Base-by-base conservation (phyloP, 2,329 filamentous ascomycete species). In the Ophiostoma populinum region DNA sequence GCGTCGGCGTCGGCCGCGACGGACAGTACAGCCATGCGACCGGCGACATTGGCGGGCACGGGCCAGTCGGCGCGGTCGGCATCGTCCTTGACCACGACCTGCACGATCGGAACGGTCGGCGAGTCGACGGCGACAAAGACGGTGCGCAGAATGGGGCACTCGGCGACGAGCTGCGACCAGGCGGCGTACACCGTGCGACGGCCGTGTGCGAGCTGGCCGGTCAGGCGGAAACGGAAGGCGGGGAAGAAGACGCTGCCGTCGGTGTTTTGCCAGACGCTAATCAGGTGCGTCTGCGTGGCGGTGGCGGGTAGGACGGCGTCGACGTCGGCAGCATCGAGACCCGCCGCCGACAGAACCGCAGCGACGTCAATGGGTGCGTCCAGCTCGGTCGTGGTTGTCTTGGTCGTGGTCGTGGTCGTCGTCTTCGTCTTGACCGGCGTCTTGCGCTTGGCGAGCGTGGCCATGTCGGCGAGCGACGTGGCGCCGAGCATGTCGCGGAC, bases 241-340 rank as follows among this genome's bases (percentile, higher is more conserved):
- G 82, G 72, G 47, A 77, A 83, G 54, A 92, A 92, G 0, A 81
- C 59, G 1, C 53, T 50, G 0, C 81, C 79, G 2, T 58, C 48
- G 0, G 75, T 71, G 28, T 70, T 73, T 41, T 79, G 67, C 80
- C 82, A 92, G 28, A 71, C 65, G 12, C 70, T 73, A 18, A 94
- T 59, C 73, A 90, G 82, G 51, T 90, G 86, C 0, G 70, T 56
- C 50, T 94, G 85, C 46, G 83, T 80, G 2, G 83, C 65, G 4
- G 80, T 72, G 3, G 75, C 74, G 1, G 82, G 82, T 2, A 87
- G 51, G 1, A 79, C 43, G 0, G 47, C 48, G 39, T 79, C 67
- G 10, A 80, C 54, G 4, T 65, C 50, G 0, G 57, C 43, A 2
- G 47, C 15, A 0, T 55, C 38, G 1, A 80, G 49, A 1, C 57